Conservation (phyloP, 805 yeast species). For the Candida germanica region DNA sequence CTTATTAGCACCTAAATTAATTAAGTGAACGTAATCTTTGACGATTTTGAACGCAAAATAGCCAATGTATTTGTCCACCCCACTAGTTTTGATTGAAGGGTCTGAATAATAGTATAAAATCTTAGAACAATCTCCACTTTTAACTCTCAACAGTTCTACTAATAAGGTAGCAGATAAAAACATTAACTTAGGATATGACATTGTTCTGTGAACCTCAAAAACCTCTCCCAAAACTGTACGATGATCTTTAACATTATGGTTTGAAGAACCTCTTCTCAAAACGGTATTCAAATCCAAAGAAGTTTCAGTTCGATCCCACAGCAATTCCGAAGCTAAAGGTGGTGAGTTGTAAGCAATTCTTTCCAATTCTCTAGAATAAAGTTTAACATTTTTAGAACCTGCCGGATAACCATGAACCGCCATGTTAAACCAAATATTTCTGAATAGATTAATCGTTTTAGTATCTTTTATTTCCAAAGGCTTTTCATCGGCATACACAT, state of each 20-base stretch:
- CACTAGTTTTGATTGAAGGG: conserved; percentile 63
- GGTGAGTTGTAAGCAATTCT: conserved; percentile 85
- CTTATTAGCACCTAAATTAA: conserved; percentile 51
- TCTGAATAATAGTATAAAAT: conserved; percentile 78
- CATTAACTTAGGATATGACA: conserved; percentile 78
- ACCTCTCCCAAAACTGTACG: conserved; percentile 54
- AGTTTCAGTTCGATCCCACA: conserved; percentile 83
- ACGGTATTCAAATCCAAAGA: conserved; percentile 90
- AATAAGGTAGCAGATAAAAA: conserved; percentile 80
- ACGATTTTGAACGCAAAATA: conserved; percentile 59
- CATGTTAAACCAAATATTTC: conserved; percentile 92
- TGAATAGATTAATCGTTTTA: conserved; percentile 55
- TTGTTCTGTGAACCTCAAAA: conserved; percentile 46
- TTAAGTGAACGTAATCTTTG: conserved; percentile 50
- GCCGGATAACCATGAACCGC: conserved; percentile 85
- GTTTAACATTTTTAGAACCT: conserved; percentile 50
- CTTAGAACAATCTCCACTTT: conserved; percentile 78
- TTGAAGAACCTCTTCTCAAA: conserved; percentile 83
- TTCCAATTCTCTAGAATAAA: conserved; percentile 48
- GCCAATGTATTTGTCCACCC: conserved; percentile 66
- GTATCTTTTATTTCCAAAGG: conserved; percentile 48
- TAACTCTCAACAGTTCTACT: conserved; percentile 75
- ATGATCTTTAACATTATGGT: conserved; percentile 74
- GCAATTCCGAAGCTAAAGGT: conserved; percentile 76
- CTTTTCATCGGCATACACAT: conserved; percentile 35